Percentiles rank a stretch among this genome's conserved stretches.
Evolutionary conservation across 2,329 filamentous ascomycete species (phyloP).

Genomic region (Cladosporium sp.): DNA sequence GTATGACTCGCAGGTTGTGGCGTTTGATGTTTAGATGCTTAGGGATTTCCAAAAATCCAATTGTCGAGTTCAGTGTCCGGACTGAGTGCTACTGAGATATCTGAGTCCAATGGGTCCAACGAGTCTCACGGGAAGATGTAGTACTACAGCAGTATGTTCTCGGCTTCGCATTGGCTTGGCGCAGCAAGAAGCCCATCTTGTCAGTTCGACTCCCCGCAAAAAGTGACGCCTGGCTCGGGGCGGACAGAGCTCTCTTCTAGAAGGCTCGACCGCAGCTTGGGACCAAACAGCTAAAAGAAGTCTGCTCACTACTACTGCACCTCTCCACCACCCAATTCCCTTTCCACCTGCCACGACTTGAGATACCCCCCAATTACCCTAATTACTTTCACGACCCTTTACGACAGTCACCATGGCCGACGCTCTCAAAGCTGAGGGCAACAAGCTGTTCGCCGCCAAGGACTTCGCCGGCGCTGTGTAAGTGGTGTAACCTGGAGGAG

Average conservation of each 20-base stretch:
- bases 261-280: conserved; percentile 9
- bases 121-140: too few relatives aligned
- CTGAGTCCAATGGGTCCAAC: too few relatives aligned
- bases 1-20: too few relatives aligned
- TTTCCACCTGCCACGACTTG: conserved; percentile 5
- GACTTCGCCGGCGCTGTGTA: conserved; percentile 95
- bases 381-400: conserved; percentile 9
- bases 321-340: background rate
- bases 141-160: too few relatives aligned
- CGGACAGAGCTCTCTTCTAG: too few relatives aligned
- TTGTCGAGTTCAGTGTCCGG: too few relatives aligned
- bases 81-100: too few relatives aligned
- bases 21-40: background rate
- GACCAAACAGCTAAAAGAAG: conserved; percentile 6
- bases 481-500: conserved; percentile 41
- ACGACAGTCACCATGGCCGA: conserved; percentile 52
- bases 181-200: background rate
- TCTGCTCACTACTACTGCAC: background rate
- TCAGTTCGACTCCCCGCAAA: conserved; percentile 12
- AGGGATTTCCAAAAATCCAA: too few relatives aligned
- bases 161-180: too few relatives aligned
- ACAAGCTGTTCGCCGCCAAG: conserved; percentile 97
- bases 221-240: too few relatives aligned
- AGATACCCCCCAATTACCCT: conserved; percentile 9
- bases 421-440: conserved; percentile 93